Conservation (phyloP, 768 basidiomycete genomes). For the Albatrellus ellisii region DNA sequence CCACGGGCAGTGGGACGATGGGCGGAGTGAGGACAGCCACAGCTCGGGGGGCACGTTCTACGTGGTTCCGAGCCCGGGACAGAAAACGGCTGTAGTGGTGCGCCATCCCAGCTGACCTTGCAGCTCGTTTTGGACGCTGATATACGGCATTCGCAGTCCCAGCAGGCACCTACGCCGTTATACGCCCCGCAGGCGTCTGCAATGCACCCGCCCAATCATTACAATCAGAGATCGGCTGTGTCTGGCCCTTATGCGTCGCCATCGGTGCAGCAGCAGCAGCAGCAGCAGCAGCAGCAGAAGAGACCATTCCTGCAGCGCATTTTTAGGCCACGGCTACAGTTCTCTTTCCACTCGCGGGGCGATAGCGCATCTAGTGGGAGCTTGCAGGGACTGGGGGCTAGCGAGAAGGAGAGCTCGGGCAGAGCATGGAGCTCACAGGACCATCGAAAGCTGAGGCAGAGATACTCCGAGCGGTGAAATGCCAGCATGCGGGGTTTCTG, state of each 20-base stretch:
- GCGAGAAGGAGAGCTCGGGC: too few species aligned
- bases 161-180: conserved; percentile 6
- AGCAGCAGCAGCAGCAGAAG: conserved; percentile 4
- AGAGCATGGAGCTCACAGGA: too few species aligned
- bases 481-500: too few species aligned
- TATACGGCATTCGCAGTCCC: neutral
- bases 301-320: conserved; percentile 12
- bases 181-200: conserved; percentile 8
- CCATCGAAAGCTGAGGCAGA: too few species aligned
- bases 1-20: conserved; percentile 1
- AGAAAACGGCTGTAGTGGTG: conserved; percentile 65
- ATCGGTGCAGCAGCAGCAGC: conserved; percentile 1
- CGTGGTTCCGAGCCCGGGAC: conserved; percentile 55
- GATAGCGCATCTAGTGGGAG: too few species aligned
- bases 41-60: conserved; percentile 66
- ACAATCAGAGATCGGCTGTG: neutral
- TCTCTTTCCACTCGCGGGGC: too few species aligned
- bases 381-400: too few species aligned
- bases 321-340: too few species aligned
- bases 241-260: neutral
- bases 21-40: conserved; percentile 24
- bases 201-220: conserved; percentile 4
- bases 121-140: neutral
- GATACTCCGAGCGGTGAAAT: too few species aligned
- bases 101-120: conserved; percentile 22